Percentiles rank a stretch among this genome's conserved stretches.
phyloP scores from a whole-genome alignment of 2,329 filamentous ascomycete species.

The Neonectria magnoliae region DNA sequence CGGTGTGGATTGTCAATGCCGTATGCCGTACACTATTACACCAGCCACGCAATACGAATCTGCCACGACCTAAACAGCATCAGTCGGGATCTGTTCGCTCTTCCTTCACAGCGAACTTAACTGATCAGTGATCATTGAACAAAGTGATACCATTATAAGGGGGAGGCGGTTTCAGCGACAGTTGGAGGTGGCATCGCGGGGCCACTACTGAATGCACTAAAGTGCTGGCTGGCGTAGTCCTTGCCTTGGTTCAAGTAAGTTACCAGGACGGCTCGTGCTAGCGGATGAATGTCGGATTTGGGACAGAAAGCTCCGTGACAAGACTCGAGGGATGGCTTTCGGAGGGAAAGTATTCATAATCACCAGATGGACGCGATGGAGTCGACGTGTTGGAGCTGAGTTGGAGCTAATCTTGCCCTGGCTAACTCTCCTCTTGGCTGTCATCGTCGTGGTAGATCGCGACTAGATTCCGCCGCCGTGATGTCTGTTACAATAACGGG shows the following conservation, averaged over 20 bases:
- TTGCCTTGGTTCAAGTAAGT: neutral
- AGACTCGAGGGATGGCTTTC: neutral
- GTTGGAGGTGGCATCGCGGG: conserved; percentile 1
- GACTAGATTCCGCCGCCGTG: neutral
- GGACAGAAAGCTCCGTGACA: neutral
- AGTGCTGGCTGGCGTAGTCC: neutral
- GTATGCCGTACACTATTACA: neutral
- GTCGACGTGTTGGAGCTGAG: neutral
- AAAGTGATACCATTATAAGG: neutral
- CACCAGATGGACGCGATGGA: neutral
- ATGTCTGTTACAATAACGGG: neutral
- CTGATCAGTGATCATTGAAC: neutral
- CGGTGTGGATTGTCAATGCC: neutral
- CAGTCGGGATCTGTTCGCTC: neutral
- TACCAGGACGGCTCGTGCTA: neutral
- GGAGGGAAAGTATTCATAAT: neutral
- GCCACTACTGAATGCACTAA: conserved; percentile 8
- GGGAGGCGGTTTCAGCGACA: conserved; percentile 13
- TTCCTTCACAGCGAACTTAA: neutral
- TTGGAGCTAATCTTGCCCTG: neutral
- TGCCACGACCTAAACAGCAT: neutral
- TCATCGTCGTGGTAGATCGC: neutral
- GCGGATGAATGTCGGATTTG: conserved; percentile 3
- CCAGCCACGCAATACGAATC: neutral
- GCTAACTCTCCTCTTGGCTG: neutral